A percentile compares a stretch with the other conserved stretches of the same genome.
These are phyloP conservation scores for Arachis hypogaea DNA, from an alignment of 306 rosid species.

Conservation along the genomic window DNA sequence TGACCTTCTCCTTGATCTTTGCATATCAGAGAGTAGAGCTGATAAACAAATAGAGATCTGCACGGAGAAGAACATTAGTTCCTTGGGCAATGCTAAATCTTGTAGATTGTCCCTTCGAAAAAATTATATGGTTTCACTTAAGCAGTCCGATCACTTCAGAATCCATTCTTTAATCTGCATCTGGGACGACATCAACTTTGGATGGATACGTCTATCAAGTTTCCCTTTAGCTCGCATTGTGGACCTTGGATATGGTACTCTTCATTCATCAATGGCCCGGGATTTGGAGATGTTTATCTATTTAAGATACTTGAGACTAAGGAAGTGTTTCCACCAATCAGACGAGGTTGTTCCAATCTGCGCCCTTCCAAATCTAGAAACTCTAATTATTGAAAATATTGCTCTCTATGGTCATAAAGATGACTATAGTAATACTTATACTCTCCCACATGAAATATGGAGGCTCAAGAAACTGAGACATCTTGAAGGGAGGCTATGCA, in stretches of 20 bases:
- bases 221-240: constrained; percentile 1
- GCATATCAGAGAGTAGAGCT: constrained; percentile 6
- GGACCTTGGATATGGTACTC: background rate
- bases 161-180: no score
- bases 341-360: background rate
- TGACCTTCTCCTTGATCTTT: background rate
- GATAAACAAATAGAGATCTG: no score
- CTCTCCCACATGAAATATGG: no score
- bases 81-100: no score
- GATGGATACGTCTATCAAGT: background rate
- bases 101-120: background rate
- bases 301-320: constrained; percentile 18
- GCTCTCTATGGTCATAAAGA: no score
- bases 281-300: background rate
- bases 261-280: background rate
- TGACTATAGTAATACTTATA: no score
- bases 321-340: accelerated
- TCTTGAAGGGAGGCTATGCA: no score
- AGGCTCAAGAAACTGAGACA: no score
- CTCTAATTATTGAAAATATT: background rate
- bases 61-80: no score
- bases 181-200: no score
- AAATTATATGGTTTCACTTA: no score
- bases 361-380: constrained; percentile 10
- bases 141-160: no score